Conservation (phyloP, 129 eudicot genomes). For the Flaveria linearis region DNA sequence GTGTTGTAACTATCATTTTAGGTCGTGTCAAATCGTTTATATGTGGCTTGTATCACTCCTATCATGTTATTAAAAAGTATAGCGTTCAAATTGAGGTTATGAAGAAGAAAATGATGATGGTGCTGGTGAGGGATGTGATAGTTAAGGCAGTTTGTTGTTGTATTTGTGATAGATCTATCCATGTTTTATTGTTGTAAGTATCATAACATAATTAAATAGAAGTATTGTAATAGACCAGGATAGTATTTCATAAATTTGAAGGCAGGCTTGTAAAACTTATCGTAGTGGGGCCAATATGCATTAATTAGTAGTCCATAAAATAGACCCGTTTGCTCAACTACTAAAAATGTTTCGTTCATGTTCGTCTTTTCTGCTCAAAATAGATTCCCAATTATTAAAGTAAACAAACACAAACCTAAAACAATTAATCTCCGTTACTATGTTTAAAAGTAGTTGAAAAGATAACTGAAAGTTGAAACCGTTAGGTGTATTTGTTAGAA, state of each 20-base stretch:
- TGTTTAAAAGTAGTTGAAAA: slow-evolving; percentile 6
- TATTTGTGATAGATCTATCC: background rate
- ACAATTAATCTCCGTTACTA: background rate
- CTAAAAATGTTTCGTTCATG: slow-evolving; percentile 18
- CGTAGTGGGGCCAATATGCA: background rate
- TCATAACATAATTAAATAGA: background rate
- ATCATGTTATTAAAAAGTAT: background rate
- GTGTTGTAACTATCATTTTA: background rate
- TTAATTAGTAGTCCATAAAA: background rate
- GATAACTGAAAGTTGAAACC: background rate
- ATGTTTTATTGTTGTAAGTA: background rate
- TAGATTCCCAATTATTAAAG: slow-evolving; percentile 13
- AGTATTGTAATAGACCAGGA: background rate
- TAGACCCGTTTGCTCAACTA: slow-evolving; percentile 8
- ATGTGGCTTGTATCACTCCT: background rate
- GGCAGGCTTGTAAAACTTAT: background rate
- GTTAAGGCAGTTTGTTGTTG: background rate
- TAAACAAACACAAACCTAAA: background rate
- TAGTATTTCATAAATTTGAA: background rate
- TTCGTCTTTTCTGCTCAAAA: background rate
- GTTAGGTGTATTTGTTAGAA: background rate
- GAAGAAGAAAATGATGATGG: background rate
- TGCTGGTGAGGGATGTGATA: background rate
- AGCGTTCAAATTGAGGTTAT: background rate
- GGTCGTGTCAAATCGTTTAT: background rate